phyloP scores from a whole-genome alignment of 2,329 filamentous ascomycete species.

The Aspergillus transmontanensis region DNA sequence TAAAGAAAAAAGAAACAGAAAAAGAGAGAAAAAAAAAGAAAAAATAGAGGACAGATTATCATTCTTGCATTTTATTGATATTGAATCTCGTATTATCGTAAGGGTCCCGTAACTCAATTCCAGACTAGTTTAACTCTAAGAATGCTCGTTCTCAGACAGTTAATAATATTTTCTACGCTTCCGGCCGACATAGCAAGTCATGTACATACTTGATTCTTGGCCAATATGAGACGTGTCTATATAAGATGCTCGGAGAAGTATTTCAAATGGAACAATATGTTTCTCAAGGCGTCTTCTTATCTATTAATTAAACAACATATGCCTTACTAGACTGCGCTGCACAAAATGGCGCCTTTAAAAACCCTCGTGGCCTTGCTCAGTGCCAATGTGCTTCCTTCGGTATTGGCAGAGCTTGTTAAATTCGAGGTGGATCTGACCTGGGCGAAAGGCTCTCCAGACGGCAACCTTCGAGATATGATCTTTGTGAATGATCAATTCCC shows the following conservation, averaged over 20 bases:
- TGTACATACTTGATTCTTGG: not conserved
- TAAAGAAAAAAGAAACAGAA: not conserved
- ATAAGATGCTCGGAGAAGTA: not conserved
- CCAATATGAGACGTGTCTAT: not conserved
- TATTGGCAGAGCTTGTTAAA: slow-evolving; percentile 1
- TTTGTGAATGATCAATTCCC: slow-evolving; percentile 38
- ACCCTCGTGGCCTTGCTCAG: not conserved
- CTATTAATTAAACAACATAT: not conserved
- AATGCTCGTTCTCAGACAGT: not conserved
- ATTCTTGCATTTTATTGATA: not conserved
- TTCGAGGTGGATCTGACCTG: slow-evolving; percentile 33
- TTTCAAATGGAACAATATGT: not conserved
- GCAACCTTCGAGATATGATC: slow-evolving; percentile 34
- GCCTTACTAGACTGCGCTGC: not conserved
- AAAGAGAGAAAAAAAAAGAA: not conserved
- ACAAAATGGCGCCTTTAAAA: not conserved
- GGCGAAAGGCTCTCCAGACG: slow-evolving; percentile 36
- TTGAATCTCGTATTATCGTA: not conserved
- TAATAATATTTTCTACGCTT: not conserved
- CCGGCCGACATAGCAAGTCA: not conserved
- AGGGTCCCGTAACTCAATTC: not conserved
- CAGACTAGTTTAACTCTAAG: not conserved
- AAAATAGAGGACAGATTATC: not conserved
- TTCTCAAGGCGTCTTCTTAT: not conserved
- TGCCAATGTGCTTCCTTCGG: not conserved